Evolutionary conservation across 2,329 filamentous ascomycete species (phyloP), one percentile per base, ranked within the genome.

Genomic region (Bipolaris zeicola): DNA sequence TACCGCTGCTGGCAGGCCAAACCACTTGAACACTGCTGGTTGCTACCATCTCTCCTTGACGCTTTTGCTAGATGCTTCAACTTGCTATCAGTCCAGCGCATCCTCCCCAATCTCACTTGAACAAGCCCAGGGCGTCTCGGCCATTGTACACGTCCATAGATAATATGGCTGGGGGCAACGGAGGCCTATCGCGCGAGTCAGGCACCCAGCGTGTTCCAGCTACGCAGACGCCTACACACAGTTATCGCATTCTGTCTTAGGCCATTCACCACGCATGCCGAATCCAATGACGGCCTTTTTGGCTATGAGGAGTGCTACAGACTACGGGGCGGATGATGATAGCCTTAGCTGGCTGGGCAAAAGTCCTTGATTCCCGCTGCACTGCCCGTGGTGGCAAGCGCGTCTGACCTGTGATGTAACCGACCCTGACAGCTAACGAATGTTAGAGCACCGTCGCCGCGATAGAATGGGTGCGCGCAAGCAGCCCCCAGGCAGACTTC

Each of bases 1-100:
- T 20, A 31, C 52, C 50, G 51, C 60, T 50, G 51, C 60, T 62
- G 57, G 58, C 51, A 57, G 52, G 52, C 55, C 52, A 34, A 49
- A 38, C 48, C 45, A 16, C 34, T 51, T 31, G 43, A 49, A 28
- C 14, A 18, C 45, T 13, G 10, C 16, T 6, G 20, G 38, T 24
- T 41, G 41, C 41, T 16, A 26, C 41, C 8, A 26, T 47, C 16
- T 8, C 13, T 14, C 14, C 20, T 2, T 16, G 24, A 24, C 14
- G 18, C 43, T 24, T 6, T 31, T 6, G 8, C 18, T 14, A 13
- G 6, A 44, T 18, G 28, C n/a, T 31, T 26, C 5, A 7, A 6
- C 33, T 16, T n/a, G 44, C 16, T 7, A 16, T 26, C 24, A 24
- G 6, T 16, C 22, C 22, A 26, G 1, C 22, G 5, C 22, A 16